phyloP scores from a whole-genome alignment of 2,329 filamentous ascomycete species.

The Ceratocystis cacaofunesta region DNA sequence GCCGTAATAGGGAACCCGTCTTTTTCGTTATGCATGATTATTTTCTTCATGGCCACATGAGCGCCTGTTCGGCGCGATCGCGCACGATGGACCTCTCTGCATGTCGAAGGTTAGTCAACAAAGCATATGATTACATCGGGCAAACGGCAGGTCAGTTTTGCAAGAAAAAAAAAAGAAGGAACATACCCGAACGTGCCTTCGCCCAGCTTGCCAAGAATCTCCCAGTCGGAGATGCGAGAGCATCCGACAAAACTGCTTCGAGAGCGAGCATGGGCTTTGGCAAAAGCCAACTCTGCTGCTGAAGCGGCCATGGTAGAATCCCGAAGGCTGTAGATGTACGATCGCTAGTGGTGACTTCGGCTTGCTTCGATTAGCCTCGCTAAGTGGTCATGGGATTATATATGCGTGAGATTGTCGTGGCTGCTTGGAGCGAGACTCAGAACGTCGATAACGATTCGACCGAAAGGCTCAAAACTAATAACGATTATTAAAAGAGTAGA shows the following conservation, averaged over 20 bases:
- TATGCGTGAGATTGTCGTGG: too few species aligned
- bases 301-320: background rate
- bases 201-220: conserved; percentile 68
- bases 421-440: background rate
- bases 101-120: conserved; percentile 11
- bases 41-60: conserved; percentile 88
- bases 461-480: background rate
- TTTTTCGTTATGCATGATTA: conserved; percentile 98
- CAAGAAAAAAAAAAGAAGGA: conserved; percentile 26
- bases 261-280: conserved; percentile 39
- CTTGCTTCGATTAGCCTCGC: background rate
- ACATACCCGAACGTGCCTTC: conserved; percentile 74
- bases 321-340: background rate
- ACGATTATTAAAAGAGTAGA: background rate
- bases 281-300: conserved; percentile 31
- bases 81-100: conserved; percentile 71
- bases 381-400: background rate
- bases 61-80: conserved; percentile 58
- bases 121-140: background rate
- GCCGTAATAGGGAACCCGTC: conserved; percentile 99
- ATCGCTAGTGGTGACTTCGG: background rate
- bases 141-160: background rate
- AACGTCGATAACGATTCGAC: background rate
- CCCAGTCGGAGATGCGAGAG: conserved; percentile 67
- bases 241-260: conserved; percentile 62